A percentile compares a stretch with the other conserved stretches of the same genome.
phyloP scores from a whole-genome alignment of 2,329 filamentous ascomycete species.

The Xylariaceae sp. region DNA sequence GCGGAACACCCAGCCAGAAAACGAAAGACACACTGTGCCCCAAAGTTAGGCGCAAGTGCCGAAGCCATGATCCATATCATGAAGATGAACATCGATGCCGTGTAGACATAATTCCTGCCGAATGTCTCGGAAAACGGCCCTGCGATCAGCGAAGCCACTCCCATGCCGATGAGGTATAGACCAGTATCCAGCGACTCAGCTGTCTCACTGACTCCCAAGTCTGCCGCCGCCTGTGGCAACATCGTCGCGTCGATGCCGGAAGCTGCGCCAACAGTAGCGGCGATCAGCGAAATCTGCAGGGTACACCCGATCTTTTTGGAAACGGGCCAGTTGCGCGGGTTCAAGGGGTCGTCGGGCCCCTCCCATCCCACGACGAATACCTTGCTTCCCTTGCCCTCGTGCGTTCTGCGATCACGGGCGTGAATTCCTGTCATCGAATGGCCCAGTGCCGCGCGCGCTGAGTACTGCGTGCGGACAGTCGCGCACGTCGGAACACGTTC shows the following conservation, averaged over 20 bases:
- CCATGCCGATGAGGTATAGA: slow-evolving; percentile 34
- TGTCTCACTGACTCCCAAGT: slow-evolving; percentile 45
- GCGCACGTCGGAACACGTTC: slow-evolving; percentile 9
- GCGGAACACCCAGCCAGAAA: slow-evolving; percentile 44
- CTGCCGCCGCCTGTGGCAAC: slow-evolving; percentile 37
- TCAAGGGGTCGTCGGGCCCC: slow-evolving; percentile 30
- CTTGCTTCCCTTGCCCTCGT: slow-evolving; percentile 21
- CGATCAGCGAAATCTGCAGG: slow-evolving; percentile 41
- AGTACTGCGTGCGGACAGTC: slow-evolving; percentile 14
- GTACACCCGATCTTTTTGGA: slow-evolving; percentile 33
- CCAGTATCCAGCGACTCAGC: slow-evolving; percentile 35
- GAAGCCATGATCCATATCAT: slow-evolving; percentile 41
- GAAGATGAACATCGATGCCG: slow-evolving; percentile 34
- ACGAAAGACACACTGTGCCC: slow-evolving; percentile 40
- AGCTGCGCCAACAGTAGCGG: slow-evolving; percentile 45
- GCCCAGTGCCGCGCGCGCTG: slow-evolving; percentile 18
- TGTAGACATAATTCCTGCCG: slow-evolving; percentile 35
- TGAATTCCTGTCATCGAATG: slow-evolving; percentile 27
- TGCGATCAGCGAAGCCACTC: slow-evolving; percentile 31
- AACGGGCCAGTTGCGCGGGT: slow-evolving; percentile 34
- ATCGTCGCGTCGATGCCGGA: slow-evolving; percentile 50
- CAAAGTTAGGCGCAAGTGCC: slow-evolving; percentile 38
- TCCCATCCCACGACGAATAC: slow-evolving; percentile 39
- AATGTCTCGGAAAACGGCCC: slow-evolving; percentile 35
- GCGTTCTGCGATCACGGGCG: slow-evolving; percentile 20